Evolutionary conservation across 441 rosid species (phyloP), one percentile per base, ranked within the genome.

Genomic region (Erodium trifolium): DNA sequence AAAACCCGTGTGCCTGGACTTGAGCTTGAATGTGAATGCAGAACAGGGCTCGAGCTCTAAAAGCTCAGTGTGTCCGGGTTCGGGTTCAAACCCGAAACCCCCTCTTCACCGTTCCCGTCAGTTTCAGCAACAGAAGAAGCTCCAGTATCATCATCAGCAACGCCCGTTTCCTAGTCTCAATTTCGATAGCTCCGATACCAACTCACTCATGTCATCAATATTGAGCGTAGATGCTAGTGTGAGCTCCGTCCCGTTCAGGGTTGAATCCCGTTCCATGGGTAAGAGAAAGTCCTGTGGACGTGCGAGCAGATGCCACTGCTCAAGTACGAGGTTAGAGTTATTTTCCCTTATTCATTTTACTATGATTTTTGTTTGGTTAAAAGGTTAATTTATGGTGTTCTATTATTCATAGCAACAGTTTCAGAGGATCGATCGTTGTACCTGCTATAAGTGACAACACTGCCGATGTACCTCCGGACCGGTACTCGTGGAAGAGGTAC

Each of bases 361-460:
- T 39, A 39, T 2, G 45, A 4, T 14, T 3, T 74, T 13, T 12
- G 1, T 29, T 65, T 37, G 1, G n/a, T 31, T 31, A 3, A 3
- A 1, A 31, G 35, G 47, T 69, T 76, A 59, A 64, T 5, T 69
- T 16, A 10, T 72, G 51, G 37, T 27, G 7, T 13, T 31, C 35
- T 75, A 17, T 60, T 70, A 16, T 63, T 65, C 81, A 87, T 83
- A 85, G 82, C 70, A 77, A 71, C 13, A 77, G 82, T 75, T 66
- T 85, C 49, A 83, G 81, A 73, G 75, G 84, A 66, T 75, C 89
- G 0, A 85, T 85, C 62, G 82, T 83, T 70, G 87, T 85, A 17
- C 89, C 89, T 73, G 87, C 89, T 19, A 82, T 85, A 2, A 85
- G 89, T 67, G 83, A 81, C 84, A 85, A 85, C 81, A 77, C 82